Percentiles rank a stretch among this genome's conserved stretches.
phyloP scores from a whole-genome alignment of 2,329 filamentous ascomycete species.

The Diaporthe nobilis region DNA sequence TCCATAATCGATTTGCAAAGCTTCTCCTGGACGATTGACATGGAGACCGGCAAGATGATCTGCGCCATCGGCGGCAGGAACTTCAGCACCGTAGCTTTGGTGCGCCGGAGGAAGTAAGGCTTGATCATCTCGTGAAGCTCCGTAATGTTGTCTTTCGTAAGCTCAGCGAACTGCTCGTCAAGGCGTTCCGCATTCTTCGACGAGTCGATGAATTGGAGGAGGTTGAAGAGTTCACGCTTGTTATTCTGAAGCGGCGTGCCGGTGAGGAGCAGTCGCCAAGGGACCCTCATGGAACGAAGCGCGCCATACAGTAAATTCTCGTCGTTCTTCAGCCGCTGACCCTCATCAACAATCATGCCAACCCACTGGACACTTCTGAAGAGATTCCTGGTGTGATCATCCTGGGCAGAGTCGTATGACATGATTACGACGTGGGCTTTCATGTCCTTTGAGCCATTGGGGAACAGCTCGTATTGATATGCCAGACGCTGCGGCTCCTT shows the following conservation, averaged over 20 bases:
- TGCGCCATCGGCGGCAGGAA: constrained; percentile 95
- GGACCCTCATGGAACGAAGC: constrained; percentile 79
- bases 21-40: constrained; percentile 94
- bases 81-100: constrained; percentile 90
- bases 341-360: constrained; percentile 93
- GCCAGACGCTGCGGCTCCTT: constrained; percentile 81
- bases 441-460: constrained; percentile 74
- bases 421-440: constrained; percentile 94
- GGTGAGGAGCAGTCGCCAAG: constrained; percentile 89
- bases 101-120: constrained; percentile 78
- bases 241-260: constrained; percentile 97
- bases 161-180: constrained; percentile 81
- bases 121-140: constrained; percentile 88
- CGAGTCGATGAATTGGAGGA: constrained; percentile 93
- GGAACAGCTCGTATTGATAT: constrained; percentile 88
- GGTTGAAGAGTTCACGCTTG: constrained; percentile 92
- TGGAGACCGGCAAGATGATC: constrained; percentile 95
- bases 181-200: constrained; percentile 77
- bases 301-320: constrained; percentile 84
- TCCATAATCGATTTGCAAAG: constrained; percentile 94
- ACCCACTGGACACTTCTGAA: constrained; percentile 85
- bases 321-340: constrained; percentile 95
- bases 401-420: constrained; percentile 90
- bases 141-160: constrained; percentile 86
- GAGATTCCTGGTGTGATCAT: constrained; percentile 75